These are phyloP conservation scores for Parastagonospora nodorum DNA, from an alignment of 2,329 filamentous ascomycete species.

Conservation along the genomic window DNA sequence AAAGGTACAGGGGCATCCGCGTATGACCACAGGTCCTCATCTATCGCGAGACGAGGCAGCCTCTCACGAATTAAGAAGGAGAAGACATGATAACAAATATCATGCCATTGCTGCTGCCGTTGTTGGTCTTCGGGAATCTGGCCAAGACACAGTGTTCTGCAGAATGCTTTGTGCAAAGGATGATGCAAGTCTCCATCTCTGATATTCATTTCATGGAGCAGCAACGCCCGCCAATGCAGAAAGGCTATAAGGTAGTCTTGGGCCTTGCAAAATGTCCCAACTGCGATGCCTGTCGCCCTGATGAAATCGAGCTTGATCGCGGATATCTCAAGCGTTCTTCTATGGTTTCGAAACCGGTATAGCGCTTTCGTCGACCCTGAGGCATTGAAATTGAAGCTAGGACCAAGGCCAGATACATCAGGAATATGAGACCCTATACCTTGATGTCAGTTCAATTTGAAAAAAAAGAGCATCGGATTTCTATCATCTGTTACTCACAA, in stretches of 20 bases:
- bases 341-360: conserved; percentile 28
- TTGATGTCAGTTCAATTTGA: background rate
- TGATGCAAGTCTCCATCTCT: conserved; percentile 1
- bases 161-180: conserved; percentile 33
- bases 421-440: conserved; percentile 31
- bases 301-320: conserved; percentile 39
- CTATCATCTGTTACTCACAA: conserved; percentile 19
- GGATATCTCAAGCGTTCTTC: conserved; percentile 35
- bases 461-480: background rate
- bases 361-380: conserved; percentile 14
- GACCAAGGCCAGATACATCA: conserved; percentile 16
- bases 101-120: conserved; percentile 4
- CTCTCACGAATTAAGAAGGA: conserved; percentile 15
- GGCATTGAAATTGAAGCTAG: conserved; percentile 23
- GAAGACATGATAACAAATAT: conserved; percentile 22
- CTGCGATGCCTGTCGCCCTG: conserved; percentile 28
- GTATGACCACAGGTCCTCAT: conserved; percentile 14
- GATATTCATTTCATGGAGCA: conserved; percentile 18
- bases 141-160: conserved; percentile 35
- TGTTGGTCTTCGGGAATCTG: conserved; percentile 15
- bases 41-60: conserved; percentile 17
- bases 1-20: conserved; percentile 1
- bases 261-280: conserved; percentile 31
- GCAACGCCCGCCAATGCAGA: conserved; percentile 40
- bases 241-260: conserved; percentile 47